Evolutionary conservation across 208 protist species (phyloP).

Genomic region (Wallacemonas sp.): DNA sequence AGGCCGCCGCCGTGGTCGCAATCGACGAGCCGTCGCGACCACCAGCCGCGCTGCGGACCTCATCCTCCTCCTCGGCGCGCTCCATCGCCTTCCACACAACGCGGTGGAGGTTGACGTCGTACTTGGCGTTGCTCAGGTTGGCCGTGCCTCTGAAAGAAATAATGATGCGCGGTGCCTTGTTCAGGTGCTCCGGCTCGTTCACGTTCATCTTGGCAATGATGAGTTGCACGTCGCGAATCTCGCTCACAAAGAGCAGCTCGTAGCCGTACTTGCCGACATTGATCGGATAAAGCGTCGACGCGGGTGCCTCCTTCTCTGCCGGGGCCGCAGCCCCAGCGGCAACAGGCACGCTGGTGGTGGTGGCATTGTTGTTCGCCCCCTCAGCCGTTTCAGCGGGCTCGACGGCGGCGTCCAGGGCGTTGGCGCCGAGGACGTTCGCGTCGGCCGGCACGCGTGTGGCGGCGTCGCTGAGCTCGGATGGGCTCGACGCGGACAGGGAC

Average conservation of each 20-base stretch:
- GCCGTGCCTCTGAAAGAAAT: constrained; percentile 88
- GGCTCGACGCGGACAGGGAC: too few relatives aligned
- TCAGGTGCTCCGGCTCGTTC: constrained; percentile 32
- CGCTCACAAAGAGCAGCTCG: constrained; percentile 46
- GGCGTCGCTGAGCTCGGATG: not conserved
- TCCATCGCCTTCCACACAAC: constrained; percentile 82
- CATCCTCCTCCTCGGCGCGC: constrained; percentile 14
- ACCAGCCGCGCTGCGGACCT: not conserved
- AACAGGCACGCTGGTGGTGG: constrained; percentile 6
- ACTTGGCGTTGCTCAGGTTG: constrained; percentile 77
- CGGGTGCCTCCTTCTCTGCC: not conserved
- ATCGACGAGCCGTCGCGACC: constrained; percentile 1
- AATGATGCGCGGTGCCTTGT: constrained; percentile 78
- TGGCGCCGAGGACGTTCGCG: not conserved
- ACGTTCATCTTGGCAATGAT: constrained; percentile 68
- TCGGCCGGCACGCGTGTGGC: too few relatives aligned
- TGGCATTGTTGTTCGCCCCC: not conserved
- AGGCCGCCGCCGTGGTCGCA: constrained; percentile 4
- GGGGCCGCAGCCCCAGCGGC: not conserved
- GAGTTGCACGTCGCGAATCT: constrained; percentile 73
- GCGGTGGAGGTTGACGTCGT: constrained; percentile 76
- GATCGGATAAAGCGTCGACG: constrained; percentile 39
- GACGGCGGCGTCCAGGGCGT: not conserved
- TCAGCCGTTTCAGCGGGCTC: not conserved
- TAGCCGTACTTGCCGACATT: constrained; percentile 87